Evolutionary conservation across 805 yeast genomes (phyloP).

Genomic region (Yamadazyma akitaensis): DNA sequence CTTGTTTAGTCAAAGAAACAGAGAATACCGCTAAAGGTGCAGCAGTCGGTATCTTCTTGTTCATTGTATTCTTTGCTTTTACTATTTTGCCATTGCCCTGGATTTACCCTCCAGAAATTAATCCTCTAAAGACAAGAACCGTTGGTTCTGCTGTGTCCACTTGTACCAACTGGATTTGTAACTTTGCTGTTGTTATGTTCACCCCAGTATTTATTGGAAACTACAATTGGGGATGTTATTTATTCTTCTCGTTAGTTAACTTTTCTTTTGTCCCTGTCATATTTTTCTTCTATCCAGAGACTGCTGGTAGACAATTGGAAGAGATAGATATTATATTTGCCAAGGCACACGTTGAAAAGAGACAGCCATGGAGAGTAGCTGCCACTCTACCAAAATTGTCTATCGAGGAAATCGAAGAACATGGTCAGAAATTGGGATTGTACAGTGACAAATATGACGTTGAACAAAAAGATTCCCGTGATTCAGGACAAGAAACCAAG

Average conservation of each 20-base stretch:
- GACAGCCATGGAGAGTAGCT: constrained; percentile 62
- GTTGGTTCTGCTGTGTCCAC: constrained; percentile 41
- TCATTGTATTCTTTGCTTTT: constrained; percentile 41
- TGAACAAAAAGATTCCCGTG: constrained; percentile 6
- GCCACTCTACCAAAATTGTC: constrained; percentile 55
- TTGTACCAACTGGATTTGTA: constrained; percentile 43
- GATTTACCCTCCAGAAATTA: constrained; percentile 46
- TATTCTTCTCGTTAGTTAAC: constrained; percentile 39
- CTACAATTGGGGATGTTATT: constrained; percentile 40
- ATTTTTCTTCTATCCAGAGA: constrained; percentile 44
- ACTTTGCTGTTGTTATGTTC: constrained; percentile 45
- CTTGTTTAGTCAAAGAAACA: constrained; percentile 32
- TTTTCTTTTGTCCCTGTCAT: constrained; percentile 35
- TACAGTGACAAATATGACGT: constrained; percentile 39
- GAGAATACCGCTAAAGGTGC: constrained; percentile 38
- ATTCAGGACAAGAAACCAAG: constrained; percentile 1
- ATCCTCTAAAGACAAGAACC: constrained; percentile 46
- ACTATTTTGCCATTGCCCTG: constrained; percentile 44
- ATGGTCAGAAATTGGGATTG: constrained; percentile 56
- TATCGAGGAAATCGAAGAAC: constrained; percentile 53
- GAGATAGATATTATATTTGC: constrained; percentile 58
- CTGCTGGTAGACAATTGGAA: constrained; percentile 43
- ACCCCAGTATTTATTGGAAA: constrained; percentile 40
- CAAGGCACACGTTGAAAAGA: constrained; percentile 54
- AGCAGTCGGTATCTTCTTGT: constrained; percentile 42